phyloP scores from a whole-genome alignment of 352 stramenopile genomes.

The Stramenopiles sp. region DNA sequence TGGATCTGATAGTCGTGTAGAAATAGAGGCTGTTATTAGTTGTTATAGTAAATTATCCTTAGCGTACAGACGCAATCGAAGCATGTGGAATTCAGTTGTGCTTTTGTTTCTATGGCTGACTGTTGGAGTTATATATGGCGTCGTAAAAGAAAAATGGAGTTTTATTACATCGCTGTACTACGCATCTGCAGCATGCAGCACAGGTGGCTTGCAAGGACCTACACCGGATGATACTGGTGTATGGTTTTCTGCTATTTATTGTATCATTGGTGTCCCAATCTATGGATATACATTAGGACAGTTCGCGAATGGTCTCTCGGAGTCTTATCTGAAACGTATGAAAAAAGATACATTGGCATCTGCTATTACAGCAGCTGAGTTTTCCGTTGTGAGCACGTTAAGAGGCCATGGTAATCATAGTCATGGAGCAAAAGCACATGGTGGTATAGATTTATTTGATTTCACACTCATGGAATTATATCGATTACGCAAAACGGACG shows the following conservation, averaged over 20 bases:
- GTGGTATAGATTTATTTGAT: background rate
- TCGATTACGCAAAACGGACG: background rate
- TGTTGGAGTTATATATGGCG: background rate
- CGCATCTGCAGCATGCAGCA: background rate
- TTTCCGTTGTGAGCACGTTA: background rate
- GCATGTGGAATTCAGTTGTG: background rate
- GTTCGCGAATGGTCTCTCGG: background rate
- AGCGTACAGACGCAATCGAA: background rate
- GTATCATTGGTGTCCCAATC: background rate
- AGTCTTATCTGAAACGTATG: background rate
- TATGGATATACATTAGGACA: constrained; percentile 5
- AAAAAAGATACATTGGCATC: background rate
- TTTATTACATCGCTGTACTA: constrained; percentile 1
- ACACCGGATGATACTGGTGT: background rate
- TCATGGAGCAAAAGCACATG: background rate
- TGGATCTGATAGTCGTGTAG: too few species aligned
- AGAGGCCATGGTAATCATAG: background rate
- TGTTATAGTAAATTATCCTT: background rate
- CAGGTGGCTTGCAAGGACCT: background rate
- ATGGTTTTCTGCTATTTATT: background rate
- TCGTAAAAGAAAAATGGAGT: background rate
- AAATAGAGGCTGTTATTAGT: too few species aligned
- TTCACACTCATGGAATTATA: constrained; percentile 8
- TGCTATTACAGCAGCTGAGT: background rate
- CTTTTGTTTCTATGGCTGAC: background rate